Conservation (phyloP, 805 yeast genomes). For the Metschnikowia lochheadii region DNA sequence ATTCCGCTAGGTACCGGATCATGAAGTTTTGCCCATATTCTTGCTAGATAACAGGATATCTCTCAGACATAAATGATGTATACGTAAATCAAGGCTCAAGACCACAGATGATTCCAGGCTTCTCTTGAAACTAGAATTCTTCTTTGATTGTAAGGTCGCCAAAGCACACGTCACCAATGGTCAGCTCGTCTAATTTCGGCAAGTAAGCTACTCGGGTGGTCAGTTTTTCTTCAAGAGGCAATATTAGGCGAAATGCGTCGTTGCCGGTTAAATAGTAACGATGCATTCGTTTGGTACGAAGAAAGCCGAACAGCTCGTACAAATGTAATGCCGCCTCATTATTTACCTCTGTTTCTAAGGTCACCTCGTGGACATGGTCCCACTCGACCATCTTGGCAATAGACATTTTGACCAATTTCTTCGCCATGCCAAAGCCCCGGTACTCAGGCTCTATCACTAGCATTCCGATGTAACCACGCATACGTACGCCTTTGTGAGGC, state of each 20-base stretch:
- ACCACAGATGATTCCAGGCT: no score
- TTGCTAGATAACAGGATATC: no score
- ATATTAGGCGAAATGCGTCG: constrained; percentile 83
- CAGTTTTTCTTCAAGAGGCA: constrained; percentile 65
- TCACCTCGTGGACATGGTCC: constrained; percentile 79
- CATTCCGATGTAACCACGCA: constrained; percentile 96
- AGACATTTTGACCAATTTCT: constrained; percentile 56
- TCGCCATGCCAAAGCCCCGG: constrained; percentile 82
- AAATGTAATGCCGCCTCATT: constrained; percentile 66
- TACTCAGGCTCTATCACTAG: constrained; percentile 70
- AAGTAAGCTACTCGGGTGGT: constrained; percentile 51
- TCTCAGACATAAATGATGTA: no score
- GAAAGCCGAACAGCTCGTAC: constrained; percentile 73
- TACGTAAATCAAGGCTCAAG: no score
- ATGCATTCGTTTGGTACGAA: constrained; percentile 69
- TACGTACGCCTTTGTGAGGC: constrained; percentile 64
- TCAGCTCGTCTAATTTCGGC: constrained; percentile 5
- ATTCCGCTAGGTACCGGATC: no score
- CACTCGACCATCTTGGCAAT: constrained; percentile 59
- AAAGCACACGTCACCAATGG: neutral
- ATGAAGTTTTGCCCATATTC: no score
- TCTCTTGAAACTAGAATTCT: neutral
- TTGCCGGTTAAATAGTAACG: constrained; percentile 88
- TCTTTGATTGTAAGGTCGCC: neutral
- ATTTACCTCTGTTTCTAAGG: constrained; percentile 85